Evolutionary conservation across 2,329 filamentous ascomycete species (phyloP).

Genomic region (Lachnellula occidentalis): DNA sequence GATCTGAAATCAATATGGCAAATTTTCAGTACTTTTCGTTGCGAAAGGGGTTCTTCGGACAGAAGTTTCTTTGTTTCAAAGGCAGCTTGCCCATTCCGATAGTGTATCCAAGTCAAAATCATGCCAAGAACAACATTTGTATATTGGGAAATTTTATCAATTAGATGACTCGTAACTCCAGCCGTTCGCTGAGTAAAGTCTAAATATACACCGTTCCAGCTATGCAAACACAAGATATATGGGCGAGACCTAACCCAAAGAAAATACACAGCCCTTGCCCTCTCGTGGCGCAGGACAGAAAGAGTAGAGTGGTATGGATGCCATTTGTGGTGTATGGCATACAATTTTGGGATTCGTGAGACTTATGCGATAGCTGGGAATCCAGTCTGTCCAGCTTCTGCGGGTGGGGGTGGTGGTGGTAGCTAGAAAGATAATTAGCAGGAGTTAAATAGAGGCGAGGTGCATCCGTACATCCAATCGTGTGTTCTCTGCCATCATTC

Average conservation of each 20-base stretch:
- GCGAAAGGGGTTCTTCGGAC: neutral
- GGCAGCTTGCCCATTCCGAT: constrained; percentile 1
- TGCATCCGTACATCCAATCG: constrained; percentile 61
- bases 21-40: neutral
- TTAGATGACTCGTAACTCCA: constrained; percentile 17
- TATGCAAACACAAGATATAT: constrained; percentile 26
- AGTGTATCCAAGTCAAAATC: neutral
- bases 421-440: constrained; percentile 16
- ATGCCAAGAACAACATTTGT: too few species aligned
- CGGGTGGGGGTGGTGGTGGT: constrained; percentile 28
- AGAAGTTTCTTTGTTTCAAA: neutral
- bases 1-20: neutral
- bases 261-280: constrained; percentile 24
- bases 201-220: constrained; percentile 26
- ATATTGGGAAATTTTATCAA: constrained; percentile 5
- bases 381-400: constrained; percentile 26
- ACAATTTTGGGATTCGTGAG: constrained; percentile 10
- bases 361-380: constrained; percentile 29
- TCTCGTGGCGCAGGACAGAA: constrained; percentile 24
- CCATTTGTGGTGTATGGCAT: constrained; percentile 17
- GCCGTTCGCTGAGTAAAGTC: constrained; percentile 11
- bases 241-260: constrained; percentile 20
- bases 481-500: constrained; percentile 88
- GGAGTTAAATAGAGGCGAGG: neutral
- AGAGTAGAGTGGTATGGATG: constrained; percentile 29